Conservation (phyloP, 805 yeast genomes). For the Dipodascopsis tothii region DNA sequence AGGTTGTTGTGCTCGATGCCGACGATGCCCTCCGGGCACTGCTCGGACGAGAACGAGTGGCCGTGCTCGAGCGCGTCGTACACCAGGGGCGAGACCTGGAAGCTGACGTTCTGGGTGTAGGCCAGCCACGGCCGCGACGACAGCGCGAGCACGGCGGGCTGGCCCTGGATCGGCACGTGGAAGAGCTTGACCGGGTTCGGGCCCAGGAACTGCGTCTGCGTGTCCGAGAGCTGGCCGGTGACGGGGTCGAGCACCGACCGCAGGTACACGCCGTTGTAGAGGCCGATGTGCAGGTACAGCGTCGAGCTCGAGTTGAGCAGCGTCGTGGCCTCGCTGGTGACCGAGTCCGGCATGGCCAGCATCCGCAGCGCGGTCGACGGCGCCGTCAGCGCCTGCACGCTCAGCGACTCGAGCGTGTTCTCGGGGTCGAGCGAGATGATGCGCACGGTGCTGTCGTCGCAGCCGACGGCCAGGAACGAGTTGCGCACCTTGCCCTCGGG, state of each 20-base stretch:
- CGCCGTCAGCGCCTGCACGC: conserved; percentile 61
- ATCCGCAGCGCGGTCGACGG: conserved; percentile 37
- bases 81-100: conserved; percentile 43
- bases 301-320: conserved; percentile 16
- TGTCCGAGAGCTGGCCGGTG: conserved; percentile 57
- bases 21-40: conserved; percentile 53
- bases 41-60: conserved; percentile 54
- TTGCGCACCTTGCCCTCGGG: conserved; percentile 44
- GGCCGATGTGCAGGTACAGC: conserved; percentile 61
- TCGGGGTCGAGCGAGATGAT: conserved; percentile 56
- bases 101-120: conserved; percentile 31
- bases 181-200: conserved; percentile 52
- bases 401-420: conserved; percentile 50
- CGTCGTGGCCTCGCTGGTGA: conserved; percentile 4
- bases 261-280: conserved; percentile 75
- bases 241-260: conserved; percentile 49
- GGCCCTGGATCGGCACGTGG: conserved; percentile 30
- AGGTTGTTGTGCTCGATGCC: conserved; percentile 50
- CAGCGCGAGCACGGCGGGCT: conserved; percentile 40
- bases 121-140: conserved; percentile 54
- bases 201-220: conserved; percentile 68
- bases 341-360: conserved; percentile 29
- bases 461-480: conserved; percentile 59
- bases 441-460: conserved; percentile 62
- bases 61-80: conserved; percentile 39